These are phyloP conservation scores for Malus asiatica DNA, from an alignment of 306 rosid genomes.

Conservation along the genomic window DNA sequence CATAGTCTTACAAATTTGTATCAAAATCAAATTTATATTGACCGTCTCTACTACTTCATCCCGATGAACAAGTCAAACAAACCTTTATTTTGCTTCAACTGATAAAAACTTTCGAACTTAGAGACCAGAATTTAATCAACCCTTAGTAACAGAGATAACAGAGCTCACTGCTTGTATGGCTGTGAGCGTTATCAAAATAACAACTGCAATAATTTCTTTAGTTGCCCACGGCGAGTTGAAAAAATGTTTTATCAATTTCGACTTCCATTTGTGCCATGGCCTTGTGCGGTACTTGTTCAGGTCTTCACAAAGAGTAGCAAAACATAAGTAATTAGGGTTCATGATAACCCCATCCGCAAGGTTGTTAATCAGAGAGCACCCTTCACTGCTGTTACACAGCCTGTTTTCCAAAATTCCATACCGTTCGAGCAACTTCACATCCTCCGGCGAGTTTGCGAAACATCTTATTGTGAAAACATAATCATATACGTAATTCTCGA, in stretches of 20 bases:
- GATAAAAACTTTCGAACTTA: too few species aligned
- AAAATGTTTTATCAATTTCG: conserved; percentile 1
- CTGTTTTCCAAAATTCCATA: not conserved
- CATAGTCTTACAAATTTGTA: too few species aligned
- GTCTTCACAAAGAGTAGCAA: not conserved
- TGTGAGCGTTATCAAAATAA: conserved; percentile 4
- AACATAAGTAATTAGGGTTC: not conserved
- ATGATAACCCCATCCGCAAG: not conserved
- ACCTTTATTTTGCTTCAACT: too few species aligned
- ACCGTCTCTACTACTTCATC: too few species aligned
- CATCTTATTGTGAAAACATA: not conserved
- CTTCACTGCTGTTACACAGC: not conserved
- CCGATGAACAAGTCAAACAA: too few species aligned
- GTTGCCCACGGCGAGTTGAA: conserved; percentile 11
- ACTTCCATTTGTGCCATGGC: conserved; percentile 10
- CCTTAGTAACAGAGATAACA: not conserved
- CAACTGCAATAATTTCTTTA: not conserved
- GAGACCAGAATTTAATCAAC: too few species aligned
- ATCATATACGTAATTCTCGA: not conserved
- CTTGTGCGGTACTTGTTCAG: not conserved
- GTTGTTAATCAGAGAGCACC: not conserved
- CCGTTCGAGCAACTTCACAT: conserved; percentile 1
- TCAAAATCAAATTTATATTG: too few species aligned
- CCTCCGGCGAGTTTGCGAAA: not conserved
- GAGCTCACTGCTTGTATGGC: not conserved